Evolutionary conservation across 2,329 filamentous ascomycete genomes (phyloP).

Genomic region (Cercospora beticola): DNA sequence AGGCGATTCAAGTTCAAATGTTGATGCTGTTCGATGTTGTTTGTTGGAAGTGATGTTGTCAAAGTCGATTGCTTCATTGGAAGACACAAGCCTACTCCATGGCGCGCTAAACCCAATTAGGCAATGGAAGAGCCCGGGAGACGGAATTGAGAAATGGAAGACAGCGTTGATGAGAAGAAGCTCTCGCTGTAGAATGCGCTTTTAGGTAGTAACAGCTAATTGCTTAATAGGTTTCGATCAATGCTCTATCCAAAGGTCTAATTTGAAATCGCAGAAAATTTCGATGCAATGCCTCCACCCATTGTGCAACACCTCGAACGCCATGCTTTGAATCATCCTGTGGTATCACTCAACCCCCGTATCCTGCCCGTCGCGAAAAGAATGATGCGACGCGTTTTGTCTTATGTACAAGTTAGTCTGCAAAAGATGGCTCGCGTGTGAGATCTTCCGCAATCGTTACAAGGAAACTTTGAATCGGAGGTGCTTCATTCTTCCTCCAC

Average conservation of each 20-base stretch:
- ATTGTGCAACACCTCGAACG: conserved; percentile 1
- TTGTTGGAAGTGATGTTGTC: background rate
- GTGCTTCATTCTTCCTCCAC: background rate
- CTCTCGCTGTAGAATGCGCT: background rate
- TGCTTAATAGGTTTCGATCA: background rate
- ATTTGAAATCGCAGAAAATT: background rate
- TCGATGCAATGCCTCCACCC: background rate
- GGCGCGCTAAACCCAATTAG: background rate
- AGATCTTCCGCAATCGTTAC: conserved; percentile 3
- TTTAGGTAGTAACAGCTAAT: background rate
- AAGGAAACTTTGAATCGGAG: conserved; percentile 5
- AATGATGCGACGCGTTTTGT: conserved; percentile 4
- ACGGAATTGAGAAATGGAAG: background rate
- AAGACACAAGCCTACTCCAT: background rate
- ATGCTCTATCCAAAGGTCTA: conserved; percentile 12
- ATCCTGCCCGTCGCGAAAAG: conserved; percentile 4
- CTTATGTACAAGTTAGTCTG: conserved; percentile 11
- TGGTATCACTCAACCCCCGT: conserved; percentile 12
- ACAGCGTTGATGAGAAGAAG: background rate
- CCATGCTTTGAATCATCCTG: conserved; percentile 11
- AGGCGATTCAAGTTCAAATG: background rate
- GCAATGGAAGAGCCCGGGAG: background rate
- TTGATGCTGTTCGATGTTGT: conserved; percentile 4
- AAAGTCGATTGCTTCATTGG: conserved; percentile 17
- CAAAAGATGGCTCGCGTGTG: conserved; percentile 6